These are phyloP conservation scores for Podospora tetraspora DNA, from an alignment of 495 filamentous ascomycete species.

Conservation along the genomic window DNA sequence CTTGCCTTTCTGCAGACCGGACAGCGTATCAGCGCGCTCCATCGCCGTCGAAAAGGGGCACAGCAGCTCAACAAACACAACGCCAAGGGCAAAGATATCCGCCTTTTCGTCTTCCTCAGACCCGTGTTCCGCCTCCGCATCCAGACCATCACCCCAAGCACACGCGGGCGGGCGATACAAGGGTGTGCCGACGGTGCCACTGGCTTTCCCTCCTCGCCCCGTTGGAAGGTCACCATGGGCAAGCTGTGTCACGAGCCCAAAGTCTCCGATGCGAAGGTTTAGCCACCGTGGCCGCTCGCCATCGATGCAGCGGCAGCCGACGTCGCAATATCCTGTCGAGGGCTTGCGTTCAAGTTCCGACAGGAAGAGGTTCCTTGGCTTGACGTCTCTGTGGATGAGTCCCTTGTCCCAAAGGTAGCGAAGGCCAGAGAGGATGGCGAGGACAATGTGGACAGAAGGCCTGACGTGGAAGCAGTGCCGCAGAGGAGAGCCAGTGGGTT, in stretches of 20 bases:
- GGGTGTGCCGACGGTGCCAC: slow-evolving; percentile 1
- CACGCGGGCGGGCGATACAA: slow-evolving; percentile 7
- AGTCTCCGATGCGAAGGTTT: slow-evolving; percentile 7
- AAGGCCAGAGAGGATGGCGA: slow-evolving; percentile 7
- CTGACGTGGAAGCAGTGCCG: slow-evolving; percentile 8
- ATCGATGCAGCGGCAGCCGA: neutral
- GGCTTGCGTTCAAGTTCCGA: slow-evolving; percentile 1
- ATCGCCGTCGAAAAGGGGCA: slow-evolving; percentile 7
- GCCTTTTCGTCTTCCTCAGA: slow-evolving; percentile 1
- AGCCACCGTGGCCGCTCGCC: neutral
- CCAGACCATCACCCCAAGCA: neutral
- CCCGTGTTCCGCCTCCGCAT: neutral
- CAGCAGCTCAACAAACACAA: slow-evolving; percentile 8
- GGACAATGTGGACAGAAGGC: neutral
- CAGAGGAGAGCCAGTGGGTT: neutral
- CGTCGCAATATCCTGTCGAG: slow-evolving; percentile 1
- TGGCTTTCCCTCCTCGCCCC: neutral
- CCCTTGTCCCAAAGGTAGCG: slow-evolving; percentile 3
- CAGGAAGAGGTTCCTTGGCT: slow-evolving; percentile 9
- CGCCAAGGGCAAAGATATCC: slow-evolving; percentile 6
- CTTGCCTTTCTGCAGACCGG: slow-evolving; percentile 2
- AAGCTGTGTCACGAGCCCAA: slow-evolving; percentile 8
- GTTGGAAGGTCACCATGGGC: slow-evolving; percentile 4
- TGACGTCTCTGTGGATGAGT: slow-evolving; percentile 5
- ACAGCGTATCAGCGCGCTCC: neutral